Conservation (phyloP, 2,329 filamentous ascomycete genomes). For the Pseudogymnoascus sp. region DNA sequence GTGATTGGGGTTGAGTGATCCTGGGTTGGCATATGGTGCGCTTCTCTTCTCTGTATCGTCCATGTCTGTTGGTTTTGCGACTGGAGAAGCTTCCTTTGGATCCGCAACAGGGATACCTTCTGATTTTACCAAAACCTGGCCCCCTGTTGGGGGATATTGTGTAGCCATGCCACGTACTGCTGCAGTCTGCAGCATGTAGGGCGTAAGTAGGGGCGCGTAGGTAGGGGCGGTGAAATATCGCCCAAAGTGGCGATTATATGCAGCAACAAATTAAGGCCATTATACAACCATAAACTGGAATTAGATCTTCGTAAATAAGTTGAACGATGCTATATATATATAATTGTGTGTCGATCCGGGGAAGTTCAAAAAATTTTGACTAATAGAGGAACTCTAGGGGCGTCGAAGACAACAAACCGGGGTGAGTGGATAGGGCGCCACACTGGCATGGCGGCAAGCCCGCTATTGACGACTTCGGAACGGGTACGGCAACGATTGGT, state of each 20-base stretch:
- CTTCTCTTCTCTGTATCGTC: background rate
- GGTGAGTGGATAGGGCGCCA: background rate
- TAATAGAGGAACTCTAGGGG: background rate
- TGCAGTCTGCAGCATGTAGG: background rate
- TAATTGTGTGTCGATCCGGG: background rate
- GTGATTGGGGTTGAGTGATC: background rate
- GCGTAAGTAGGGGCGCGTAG: background rate
- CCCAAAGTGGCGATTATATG: conserved; percentile 4
- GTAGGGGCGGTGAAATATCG: background rate
- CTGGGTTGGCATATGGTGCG: background rate
- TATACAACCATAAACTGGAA: background rate
- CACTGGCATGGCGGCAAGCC: background rate
- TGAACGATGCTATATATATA: background rate
- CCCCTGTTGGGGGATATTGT: background rate
- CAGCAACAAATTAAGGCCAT: background rate
- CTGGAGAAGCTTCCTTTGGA: background rate
- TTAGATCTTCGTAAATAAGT: background rate
- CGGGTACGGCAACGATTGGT: background rate
- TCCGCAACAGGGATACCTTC: background rate
- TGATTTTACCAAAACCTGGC: background rate
- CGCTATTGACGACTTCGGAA: background rate
- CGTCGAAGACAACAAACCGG: background rate
- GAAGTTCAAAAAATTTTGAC: background rate
- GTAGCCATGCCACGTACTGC: conserved; percentile 6
- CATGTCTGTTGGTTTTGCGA: background rate